phyloP scores from a whole-genome alignment of 441 rosid genomes.

The Brassica hybrid region DNA sequence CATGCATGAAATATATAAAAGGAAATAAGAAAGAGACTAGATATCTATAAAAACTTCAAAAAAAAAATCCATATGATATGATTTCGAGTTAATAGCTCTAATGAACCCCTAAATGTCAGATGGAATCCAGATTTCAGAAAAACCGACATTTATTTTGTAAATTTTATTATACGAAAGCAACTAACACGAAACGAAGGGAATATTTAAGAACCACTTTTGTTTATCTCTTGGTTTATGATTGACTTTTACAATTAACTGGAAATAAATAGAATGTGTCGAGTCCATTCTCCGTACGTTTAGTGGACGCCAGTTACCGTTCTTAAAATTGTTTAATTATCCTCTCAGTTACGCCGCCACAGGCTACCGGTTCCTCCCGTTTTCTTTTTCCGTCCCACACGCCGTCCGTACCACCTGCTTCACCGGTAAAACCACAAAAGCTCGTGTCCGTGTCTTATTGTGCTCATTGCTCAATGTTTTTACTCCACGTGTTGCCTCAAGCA shows the following conservation, averaged over 20 bases:
- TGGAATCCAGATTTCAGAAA: too few relatives aligned
- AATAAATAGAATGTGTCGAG: conserved; percentile 45
- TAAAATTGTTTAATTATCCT: conserved; percentile 44
- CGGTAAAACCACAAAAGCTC: conserved; percentile 40
- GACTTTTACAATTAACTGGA: conserved; percentile 50
- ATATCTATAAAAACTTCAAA: too few relatives aligned
- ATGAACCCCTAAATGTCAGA: too few relatives aligned
- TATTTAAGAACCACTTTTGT: too few relatives aligned
- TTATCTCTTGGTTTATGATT: conserved; percentile 54
- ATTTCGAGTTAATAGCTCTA: too few relatives aligned
- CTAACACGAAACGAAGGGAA: too few relatives aligned
- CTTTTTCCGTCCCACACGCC: conserved; percentile 28
- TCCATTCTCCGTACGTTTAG: conserved; percentile 58
- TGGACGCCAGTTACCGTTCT: conserved; percentile 53
- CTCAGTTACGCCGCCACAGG: conserved; percentile 41
- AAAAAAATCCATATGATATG: too few relatives aligned
- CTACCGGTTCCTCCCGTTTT: conserved; percentile 50
- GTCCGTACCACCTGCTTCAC: conserved; percentile 45
- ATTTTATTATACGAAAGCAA: too few relatives aligned
- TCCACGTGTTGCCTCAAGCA: conserved; percentile 32
- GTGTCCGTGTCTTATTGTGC: conserved; percentile 21
- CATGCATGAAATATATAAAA: too few relatives aligned
- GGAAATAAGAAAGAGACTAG: too few relatives aligned
- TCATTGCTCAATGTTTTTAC: conserved; percentile 22
- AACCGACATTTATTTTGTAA: too few relatives aligned